A percentile compares a stretch with the other conserved stretches of the same genome.
phyloP scores from a whole-genome alignment of 257 asterid genomes.

The Voacanga thouarsii region DNA sequence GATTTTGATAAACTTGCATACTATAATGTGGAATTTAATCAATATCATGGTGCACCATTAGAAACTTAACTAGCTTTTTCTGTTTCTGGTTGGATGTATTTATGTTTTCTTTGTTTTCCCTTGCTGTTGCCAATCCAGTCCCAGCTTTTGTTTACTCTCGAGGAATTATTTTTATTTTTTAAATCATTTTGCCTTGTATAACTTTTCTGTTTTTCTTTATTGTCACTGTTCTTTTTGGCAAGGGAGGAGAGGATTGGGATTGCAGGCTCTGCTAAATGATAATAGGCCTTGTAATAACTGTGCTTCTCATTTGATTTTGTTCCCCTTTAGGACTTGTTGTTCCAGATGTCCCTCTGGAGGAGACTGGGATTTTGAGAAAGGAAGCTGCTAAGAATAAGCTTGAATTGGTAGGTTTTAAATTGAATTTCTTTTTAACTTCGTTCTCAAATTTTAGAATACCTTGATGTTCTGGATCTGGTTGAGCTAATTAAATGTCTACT shows the following conservation, averaged over 20 bases:
- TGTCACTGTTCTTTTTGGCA: not conserved
- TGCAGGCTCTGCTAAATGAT: not conserved
- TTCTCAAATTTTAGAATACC: not conserved
- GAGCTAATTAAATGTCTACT: too few species aligned
- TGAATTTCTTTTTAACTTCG: not conserved
- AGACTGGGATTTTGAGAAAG: conserved; percentile 74
- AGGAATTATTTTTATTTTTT: not conserved
- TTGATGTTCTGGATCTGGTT: too few species aligned
- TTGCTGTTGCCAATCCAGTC: too few species aligned
- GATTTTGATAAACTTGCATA: not conserved
- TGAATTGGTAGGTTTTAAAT: conserved; percentile 64
- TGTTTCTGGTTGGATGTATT: not conserved
- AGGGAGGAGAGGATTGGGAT: not conserved
- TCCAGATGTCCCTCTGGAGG: conserved; percentile 91
- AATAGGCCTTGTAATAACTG: not conserved
- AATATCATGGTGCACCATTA: not conserved
- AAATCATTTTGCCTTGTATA: not conserved
- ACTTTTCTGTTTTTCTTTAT: not conserved
- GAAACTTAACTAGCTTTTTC: not conserved
- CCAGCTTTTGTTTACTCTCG: not conserved
- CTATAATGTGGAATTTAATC: not conserved
- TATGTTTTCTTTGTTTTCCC: too few species aligned
- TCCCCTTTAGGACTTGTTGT: conserved; percentile 68
- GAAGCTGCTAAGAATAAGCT: conserved; percentile 60
- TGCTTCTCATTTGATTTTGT: not conserved